Base-by-base conservation (phyloP, 139 green algal species). In the Auxenochlorella pyrenoidosa region DNA sequence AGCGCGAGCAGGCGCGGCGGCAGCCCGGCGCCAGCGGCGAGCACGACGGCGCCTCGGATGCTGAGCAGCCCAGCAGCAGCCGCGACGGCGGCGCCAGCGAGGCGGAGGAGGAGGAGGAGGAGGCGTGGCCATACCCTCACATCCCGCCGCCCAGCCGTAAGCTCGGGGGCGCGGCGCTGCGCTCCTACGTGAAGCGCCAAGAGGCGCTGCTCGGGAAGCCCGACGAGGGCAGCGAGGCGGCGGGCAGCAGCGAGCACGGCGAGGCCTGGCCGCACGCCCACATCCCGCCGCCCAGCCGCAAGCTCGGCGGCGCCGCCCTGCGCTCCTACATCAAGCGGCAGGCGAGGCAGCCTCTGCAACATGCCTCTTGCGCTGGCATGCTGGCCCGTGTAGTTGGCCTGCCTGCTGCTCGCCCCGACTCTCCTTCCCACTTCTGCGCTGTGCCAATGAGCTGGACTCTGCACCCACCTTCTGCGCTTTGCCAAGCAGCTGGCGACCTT, bases 301-400 rank as follows among this genome's bases (percentile, higher is more conserved):
- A 76, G 60, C 80, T 85, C 24, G 80, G 80, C 28, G 80, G 80
- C 38, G 80, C 80, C 0, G 80, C 80, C 8, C 60, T 76, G 60
- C 80, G 80, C 80, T 77, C 60, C 60, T 76, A 85, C 80, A 76
- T 76, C 60, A 60, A 59, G 40, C 80, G 80, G 0, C 80, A 77
- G 78, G 78, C 5, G 40, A 8, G 16, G 73, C 73, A 73, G 78
- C 54, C 28, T 16, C 76, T 82, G 76, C 16, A 24, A 24, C 54
- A 63, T 10, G 10, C 47, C 8, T 54, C 8, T 10, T 54, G 47
- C 47, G 47, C 47, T 10, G 47, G 47, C 47, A 54, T 10, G 47
- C 10, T 54, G 47, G 47, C 47, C 10, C 8, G 47, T 54, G 47
- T 6, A 54, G 47, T 54, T 10, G 47, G 47, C 47, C 10, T 54